Percentiles rank a stretch among this genome's conserved stretches.
Conservation (phyloP, 140 eudicot genomes). For the Anethum foeniculum region DNA sequence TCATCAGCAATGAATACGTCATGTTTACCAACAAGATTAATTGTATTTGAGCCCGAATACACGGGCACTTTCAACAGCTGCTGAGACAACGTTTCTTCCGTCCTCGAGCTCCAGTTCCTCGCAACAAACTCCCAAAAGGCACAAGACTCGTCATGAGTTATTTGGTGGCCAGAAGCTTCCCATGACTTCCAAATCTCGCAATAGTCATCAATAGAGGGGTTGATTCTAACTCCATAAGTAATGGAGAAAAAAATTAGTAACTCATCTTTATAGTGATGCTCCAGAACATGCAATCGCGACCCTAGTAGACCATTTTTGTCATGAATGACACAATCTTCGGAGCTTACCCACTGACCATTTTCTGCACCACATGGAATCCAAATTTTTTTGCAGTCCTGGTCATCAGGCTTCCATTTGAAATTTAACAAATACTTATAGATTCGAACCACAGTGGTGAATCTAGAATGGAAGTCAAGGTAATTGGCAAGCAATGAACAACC, state of each 20-base stretch:
- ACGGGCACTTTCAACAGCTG: conserved; percentile 37
- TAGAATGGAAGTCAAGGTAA: conserved; percentile 24
- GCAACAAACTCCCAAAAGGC: conserved; percentile 55
- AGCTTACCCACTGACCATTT: conserved; percentile 45
- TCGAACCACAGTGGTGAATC: conserved; percentile 23
- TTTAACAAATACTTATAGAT: conserved; percentile 31
- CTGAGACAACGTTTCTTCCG: conserved; percentile 19
- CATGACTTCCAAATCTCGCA: conserved; percentile 50
- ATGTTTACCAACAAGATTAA: conserved; percentile 22
- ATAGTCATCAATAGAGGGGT: conserved; percentile 49
- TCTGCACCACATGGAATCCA: conserved; percentile 51
- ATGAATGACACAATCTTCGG: conserved; percentile 44
- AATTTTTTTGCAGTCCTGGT: conserved; percentile 19
- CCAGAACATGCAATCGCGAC: conserved; percentile 32
- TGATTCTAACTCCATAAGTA: conserved; percentile 24
- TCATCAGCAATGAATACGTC: conserved; percentile 49
- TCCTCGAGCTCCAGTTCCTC: conserved; percentile 21
- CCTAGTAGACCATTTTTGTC: conserved; percentile 35
- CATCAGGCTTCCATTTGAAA: conserved; percentile 25
- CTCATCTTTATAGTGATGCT: conserved; percentile 28
- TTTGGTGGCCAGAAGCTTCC: conserved; percentile 30
- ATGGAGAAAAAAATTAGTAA: conserved; percentile 32
- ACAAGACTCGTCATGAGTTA: conserved; percentile 32
- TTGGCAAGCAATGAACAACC: conserved; percentile 38
- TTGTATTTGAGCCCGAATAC: conserved; percentile 19